phyloP scores from a whole-genome alignment of 257 asterid species.

The Forsythia suspensa region DNA sequence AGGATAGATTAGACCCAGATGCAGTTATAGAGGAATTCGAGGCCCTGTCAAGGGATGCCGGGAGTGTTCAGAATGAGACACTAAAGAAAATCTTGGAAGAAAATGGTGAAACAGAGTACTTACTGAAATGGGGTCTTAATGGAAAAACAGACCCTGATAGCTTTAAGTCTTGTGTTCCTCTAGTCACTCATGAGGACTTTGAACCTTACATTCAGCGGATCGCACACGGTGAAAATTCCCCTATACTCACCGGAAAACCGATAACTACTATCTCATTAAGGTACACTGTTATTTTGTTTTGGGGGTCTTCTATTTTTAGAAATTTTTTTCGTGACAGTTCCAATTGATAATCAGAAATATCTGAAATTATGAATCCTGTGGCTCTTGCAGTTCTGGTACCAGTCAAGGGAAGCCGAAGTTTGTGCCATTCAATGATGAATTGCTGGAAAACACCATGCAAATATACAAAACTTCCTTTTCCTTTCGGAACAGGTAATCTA shows the following conservation, averaged over 20 bases:
- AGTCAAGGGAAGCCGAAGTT: conserved; percentile 98
- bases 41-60: conserved; percentile 61
- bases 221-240: conserved; percentile 69
- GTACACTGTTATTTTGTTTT: conserved; percentile 27
- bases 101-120: conserved; percentile 75
- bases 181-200: conserved; percentile 71
- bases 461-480: conserved; percentile 84
- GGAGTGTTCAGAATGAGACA: conserved; percentile 71
- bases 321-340: background rate
- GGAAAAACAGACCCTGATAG: conserved; percentile 71
- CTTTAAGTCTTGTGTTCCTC: conserved; percentile 67
- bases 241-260: conserved; percentile 70
- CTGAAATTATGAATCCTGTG: background rate
- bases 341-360: background rate
- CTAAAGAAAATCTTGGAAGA: conserved; percentile 71
- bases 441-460: conserved; percentile 88
- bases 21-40: conserved; percentile 76
- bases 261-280: conserved; percentile 86
- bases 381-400: conserved; percentile 84
- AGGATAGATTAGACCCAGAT: conserved; percentile 59
- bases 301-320: background rate
- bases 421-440: conserved; percentile 94
- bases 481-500: conserved; percentile 74
- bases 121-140: conserved; percentile 65
- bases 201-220: conserved; percentile 75